Base-by-base conservation (phyloP, 306 rosid species). In the Vicia sativa region DNA sequence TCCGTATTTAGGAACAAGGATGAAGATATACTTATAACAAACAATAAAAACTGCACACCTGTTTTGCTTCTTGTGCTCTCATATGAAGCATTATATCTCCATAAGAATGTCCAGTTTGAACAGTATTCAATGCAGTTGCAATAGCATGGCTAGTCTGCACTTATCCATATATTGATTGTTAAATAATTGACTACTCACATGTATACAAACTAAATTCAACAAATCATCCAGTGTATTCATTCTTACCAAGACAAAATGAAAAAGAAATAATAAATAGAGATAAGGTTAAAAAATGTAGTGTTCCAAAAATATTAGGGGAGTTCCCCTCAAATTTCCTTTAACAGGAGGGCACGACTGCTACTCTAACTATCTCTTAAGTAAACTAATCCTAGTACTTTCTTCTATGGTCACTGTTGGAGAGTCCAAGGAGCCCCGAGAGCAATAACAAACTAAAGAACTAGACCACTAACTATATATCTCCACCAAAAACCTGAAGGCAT, bases 81-180 rank as follows among this genome's bases (percentile, higher is more conserved):
- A 25, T 62, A 23, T 80, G 78, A 72, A 95, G 97, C 92, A 88
- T 95, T 38, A 82, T 49, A 61, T 95, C 99, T 65, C 96, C 99
- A 79, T 80, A 90, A 43, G 97, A 76, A 81, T 95, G 96, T 78
- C 84, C 85, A 35, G 99, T 95, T 60, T 85, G 97, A 45, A 84
- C 84, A 76, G 74, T 86, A 74, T 95, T 95, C 68, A 95, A 63
- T 41, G 95, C 85, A 74, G 82, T 74, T 74, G 97, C 96, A 58
- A 95, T 73, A 49, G 85, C 89, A 58, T 70, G 85, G 71, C 91
- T 71, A 60, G 91, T 79, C 99, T 95, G 95, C 86, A 90, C 65
- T 68, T 70, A 64, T 60, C 44, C 70, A 63, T 55, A 67, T 38
- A 31, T 39, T 39, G 54, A 65, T 38, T 37, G 65, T 70, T 49